These are phyloP conservation scores for Castanea crenata DNA, from an alignment of 306 rosid species.

Conservation along the genomic window DNA sequence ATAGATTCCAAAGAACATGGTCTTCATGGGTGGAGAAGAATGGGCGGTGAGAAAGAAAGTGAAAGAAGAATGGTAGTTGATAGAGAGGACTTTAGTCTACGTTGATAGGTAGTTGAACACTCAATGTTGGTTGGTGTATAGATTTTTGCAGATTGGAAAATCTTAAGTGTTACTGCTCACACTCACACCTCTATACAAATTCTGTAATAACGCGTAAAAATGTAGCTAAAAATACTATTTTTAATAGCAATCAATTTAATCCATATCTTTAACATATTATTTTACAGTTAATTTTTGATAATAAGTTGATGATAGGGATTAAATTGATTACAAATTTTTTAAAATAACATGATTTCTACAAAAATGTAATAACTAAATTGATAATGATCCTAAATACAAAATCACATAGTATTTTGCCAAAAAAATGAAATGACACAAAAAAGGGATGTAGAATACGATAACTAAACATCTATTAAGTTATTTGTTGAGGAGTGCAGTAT, in stretches of 20 bases:
- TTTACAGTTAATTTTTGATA: too few species aligned
- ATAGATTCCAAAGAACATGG: neutral
- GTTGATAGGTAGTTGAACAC: slow-evolving; percentile 59
- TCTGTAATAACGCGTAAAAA: neutral
- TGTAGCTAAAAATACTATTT: rapidly evolving
- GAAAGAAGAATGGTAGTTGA: slow-evolving; percentile 68
- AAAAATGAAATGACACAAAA: neutral
- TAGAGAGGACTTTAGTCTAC: slow-evolving; percentile 24
- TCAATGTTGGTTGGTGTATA: slow-evolving; percentile 33
- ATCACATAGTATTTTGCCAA: too few species aligned
- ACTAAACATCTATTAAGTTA: neutral
- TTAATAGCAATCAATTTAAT: too few species aligned
- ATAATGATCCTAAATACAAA: too few species aligned
- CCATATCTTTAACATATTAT: rapidly evolving
- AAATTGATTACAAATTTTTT: too few species aligned
- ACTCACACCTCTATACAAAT: neutral
- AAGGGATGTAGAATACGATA: neutral
- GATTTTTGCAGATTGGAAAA: neutral
- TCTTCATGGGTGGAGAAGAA: slow-evolving; percentile 16
- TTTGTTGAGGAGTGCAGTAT: too few species aligned
- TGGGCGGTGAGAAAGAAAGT: slow-evolving; percentile 21
- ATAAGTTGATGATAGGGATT: too few species aligned
- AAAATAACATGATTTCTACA: too few species aligned
- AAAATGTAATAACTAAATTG: too few species aligned
- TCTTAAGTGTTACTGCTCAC: neutral